Base-by-base conservation (phyloP, 345 rosid genomes). In the Murraya paniculata region DNA sequence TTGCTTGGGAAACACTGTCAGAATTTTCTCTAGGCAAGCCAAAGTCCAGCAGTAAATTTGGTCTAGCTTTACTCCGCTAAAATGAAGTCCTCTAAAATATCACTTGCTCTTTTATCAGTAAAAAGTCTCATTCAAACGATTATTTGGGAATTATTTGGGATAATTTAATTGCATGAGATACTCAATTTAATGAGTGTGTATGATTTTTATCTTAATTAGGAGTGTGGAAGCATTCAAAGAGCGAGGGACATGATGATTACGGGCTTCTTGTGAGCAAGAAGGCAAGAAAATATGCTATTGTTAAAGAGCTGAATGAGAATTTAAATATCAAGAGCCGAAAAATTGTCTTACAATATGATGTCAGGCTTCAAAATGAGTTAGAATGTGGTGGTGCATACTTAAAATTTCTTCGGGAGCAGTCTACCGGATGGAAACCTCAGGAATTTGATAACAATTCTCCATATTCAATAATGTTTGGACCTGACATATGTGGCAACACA, bases 321-420 rank as follows among this genome's bases (percentile, higher is more conserved):
- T 73, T 65, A 14, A 80, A 38, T 65, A 84, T 89, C 1, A 86
- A 82, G 78, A 86, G 82, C 75, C 83, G 76, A 27, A 82, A 78
- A 9, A 61, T 81, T 56, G 84, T 84, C 41, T 86, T 89, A 25
- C 93, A 89, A 60, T 89, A 79, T 64, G 93, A 89, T 76, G 86
- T 87, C 18, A 85, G 93, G 19, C 77, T 86, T 55, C 93, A 89
- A 70, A 78, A 86, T 71, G 90, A 88, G 27, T 84, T 89, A 2
- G 88, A 88, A 75, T 89, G 93, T 50, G 91, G 91, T 41, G 93
- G 93, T 68, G 93, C 93, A 11, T 89, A 88, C 79, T 19, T 89
- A 55, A 89, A 89, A 74, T 89, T 79, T 74, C 84, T 89, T 25
- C 77, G 86, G 77, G 85, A 78, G 33, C 50, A 45, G 50, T 45